Evolutionary conservation across 2,329 filamentous ascomycete species (phyloP), one percentile per base, ranked within the genome.

Genomic region (Trichothecium sympodiale): DNA sequence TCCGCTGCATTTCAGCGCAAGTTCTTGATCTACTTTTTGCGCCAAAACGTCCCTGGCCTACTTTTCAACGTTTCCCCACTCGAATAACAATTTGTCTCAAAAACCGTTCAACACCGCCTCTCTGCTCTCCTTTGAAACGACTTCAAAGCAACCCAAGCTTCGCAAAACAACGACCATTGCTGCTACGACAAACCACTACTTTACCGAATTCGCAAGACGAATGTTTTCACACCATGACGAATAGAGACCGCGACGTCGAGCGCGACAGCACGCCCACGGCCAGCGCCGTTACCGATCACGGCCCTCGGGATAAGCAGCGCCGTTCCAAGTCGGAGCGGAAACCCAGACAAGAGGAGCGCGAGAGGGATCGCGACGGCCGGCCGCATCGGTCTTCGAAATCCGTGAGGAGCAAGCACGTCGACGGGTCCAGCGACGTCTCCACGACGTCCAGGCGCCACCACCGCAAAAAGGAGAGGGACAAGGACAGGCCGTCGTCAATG

Each of bases 231-330:
- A 51, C 39, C 43, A 64, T 64, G 61, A 56, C 61, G 34, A 52
- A 57, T 44, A 59, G 59, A 45, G 59, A 64, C 41, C 59, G 48
- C 54, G 61, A 65, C 46, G 57, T 49, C 52, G 59, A 60, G 39
- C 47, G 50, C 42, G 46, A 51, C 34, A 48, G 15, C 31, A 15
- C 29, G 15, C 20, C 38, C 31, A 32, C 30, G 9, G 14, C 30
- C 6, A 18, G 16, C 30, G 18, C 41, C 41, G 43, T 52, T 35
- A 53, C 53, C 45, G 51, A 56, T 41, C 55, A 60, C 42, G 54
- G 50, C 34, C 46, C 54, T 31, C 61, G 56, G 60, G 36, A 38
- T 15, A 65, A 62, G 47, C 38, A 51, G 28, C 50, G 54, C 40
- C 58, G 57, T 42, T 53, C 57, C 35, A 60, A 59, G 43, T 57